Evolutionary conservation across 1,284 basidiomycete genomes (phyloP).

Genomic region (Cutaneotrichosporon sp.): DNA sequence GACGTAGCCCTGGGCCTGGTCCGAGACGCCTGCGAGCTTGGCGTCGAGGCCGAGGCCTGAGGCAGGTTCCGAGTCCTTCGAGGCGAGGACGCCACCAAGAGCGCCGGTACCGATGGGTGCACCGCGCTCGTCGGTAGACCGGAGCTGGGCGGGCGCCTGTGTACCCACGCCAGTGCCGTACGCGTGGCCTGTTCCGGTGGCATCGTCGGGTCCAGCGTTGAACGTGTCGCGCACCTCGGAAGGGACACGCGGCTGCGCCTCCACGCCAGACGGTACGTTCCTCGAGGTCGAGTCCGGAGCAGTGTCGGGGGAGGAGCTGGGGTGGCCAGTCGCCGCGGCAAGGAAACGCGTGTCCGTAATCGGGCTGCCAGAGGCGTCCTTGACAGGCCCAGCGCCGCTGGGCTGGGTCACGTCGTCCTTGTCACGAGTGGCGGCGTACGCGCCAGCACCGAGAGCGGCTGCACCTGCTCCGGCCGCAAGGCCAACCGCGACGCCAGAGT

Average conservation of each 20-base stretch:
- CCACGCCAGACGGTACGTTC: too few species aligned
- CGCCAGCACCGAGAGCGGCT: not conserved
- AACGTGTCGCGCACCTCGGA: not conserved
- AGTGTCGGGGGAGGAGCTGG: not conserved
- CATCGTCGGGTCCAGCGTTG: not conserved
- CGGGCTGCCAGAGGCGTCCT: too few species aligned
- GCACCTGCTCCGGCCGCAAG: not conserved
- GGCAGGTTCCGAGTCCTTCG: not conserved
- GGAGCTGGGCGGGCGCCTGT: not conserved
- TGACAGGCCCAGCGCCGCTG: not conserved
- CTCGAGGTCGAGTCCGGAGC: not conserved
- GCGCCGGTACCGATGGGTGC: not conserved
- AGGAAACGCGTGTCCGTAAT: too few species aligned
- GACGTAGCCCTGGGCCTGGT: not conserved
- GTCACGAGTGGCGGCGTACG: not conserved
- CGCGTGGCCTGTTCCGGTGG: not conserved
- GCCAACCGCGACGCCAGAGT: not conserved
- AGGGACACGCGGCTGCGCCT: not conserved
- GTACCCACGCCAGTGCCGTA: not conserved
- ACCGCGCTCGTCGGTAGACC: not conserved
- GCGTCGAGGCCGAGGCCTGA: not conserved
- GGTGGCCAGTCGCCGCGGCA: too few species aligned
- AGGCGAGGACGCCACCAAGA: not conserved
- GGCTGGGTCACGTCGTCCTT: not conserved
- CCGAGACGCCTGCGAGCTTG: not conserved